A percentile compares a stretch with the other conserved stretches of the same genome.
phyloP scores from a whole-genome alignment of 345 rosid species.

The Murraya koenigii region DNA sequence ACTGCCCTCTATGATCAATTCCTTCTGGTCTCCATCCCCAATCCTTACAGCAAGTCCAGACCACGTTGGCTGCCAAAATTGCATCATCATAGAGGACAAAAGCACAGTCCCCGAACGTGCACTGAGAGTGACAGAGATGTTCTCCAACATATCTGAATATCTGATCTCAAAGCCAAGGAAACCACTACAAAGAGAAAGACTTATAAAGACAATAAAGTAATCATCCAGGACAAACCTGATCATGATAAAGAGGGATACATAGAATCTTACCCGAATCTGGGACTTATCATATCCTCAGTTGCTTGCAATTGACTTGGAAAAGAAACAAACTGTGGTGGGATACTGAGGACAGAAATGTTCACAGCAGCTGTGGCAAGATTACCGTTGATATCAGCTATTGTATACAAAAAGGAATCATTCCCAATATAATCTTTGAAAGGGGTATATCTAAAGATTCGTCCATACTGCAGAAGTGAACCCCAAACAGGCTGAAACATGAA shows the following conservation, averaged over 20 bases:
- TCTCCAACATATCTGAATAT: constrained; percentile 65
- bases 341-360: constrained; percentile 54
- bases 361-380: constrained; percentile 64
- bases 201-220: background rate
- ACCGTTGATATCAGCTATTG: constrained; percentile 61
- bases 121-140: constrained; percentile 59
- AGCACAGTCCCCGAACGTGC: constrained; percentile 56
- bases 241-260: background rate
- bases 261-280: constrained; percentile 56
- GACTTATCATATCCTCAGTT: constrained; percentile 70
- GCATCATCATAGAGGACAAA: constrained; percentile 66
- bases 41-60: constrained; percentile 41
- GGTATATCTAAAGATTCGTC: constrained; percentile 70
- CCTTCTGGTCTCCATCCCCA: constrained; percentile 37
- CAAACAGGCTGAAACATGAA: constrained; percentile 55
- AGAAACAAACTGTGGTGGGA: constrained; percentile 81
- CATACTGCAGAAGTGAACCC: constrained; percentile 78
- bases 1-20: constrained; percentile 58
- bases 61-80: constrained; percentile 62
- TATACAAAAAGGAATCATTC: constrained; percentile 66
- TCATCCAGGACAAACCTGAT: background rate
- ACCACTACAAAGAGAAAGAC: constrained; percentile 46
- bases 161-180: constrained; percentile 63
- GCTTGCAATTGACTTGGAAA: constrained; percentile 67
- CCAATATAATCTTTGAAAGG: constrained; percentile 71